Evolutionary conservation across 139 green algal genomes (phyloP).

Genomic region (Astrephomene gubernaculifera): DNA sequence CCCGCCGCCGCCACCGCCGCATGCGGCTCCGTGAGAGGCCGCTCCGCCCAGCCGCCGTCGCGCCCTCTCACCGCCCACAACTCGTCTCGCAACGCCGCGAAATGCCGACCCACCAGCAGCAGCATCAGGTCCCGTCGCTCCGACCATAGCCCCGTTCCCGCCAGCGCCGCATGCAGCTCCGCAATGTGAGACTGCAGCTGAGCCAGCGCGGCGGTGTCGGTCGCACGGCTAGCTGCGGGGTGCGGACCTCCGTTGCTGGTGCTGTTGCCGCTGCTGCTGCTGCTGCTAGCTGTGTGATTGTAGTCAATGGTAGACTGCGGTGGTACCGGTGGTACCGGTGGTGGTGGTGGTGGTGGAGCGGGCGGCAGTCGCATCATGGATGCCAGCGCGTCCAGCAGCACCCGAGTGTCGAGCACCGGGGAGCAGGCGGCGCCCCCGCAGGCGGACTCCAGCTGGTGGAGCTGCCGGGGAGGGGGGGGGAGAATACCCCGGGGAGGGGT

Average conservation of each 20-base stretch:
- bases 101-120: neutral
- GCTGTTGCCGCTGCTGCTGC: neutral
- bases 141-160: neutral
- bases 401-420: conserved; percentile 3
- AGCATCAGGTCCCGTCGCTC: conserved; percentile 8
- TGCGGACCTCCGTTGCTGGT: no score
- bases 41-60: neutral
- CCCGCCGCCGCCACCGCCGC: neutral
- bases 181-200: neutral
- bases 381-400: neutral
- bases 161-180: neutral
- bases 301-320: no score
- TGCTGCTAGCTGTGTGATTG: neutral
- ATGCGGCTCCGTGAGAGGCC: neutral
- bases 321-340: neutral
- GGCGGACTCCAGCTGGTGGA: neutral
- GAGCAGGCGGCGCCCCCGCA: neutral
- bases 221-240: no score
- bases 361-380: neutral
- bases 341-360: neutral
- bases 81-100: neutral
- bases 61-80: neutral
- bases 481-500: no score
- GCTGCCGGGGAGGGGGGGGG: neutral
- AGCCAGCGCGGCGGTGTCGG: neutral